Evolutionary conservation across 2,329 filamentous ascomycete genomes (phyloP), one percentile per base, ranked within the genome.

Genomic region (Ceratocystis variospora): DNA sequence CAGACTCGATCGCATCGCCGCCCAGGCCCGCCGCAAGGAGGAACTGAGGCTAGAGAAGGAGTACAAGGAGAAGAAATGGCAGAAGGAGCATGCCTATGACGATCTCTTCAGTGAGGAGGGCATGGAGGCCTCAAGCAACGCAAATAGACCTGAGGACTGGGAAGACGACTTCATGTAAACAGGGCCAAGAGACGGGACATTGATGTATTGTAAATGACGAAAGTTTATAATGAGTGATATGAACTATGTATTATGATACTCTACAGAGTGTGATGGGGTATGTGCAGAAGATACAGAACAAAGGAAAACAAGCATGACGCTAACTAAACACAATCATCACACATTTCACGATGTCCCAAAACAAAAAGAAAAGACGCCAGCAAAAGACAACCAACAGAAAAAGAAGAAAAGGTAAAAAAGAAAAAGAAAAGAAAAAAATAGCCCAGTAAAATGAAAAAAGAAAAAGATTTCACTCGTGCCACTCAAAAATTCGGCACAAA

Each of bases 11-110:
- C 83, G 87, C 72, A 82, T 83, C 15, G 78, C 80, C 0, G 77
- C 79, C 70, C 81, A 84, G 70, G 79, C 81, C 63, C 79, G 87
- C 76, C 88, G 83, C 76, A 91, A 91, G 74, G 87, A 92, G 74
- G 89, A 94, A 72, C 84, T 83, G 0, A 79, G 79, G 46, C 74
- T 91, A 61, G 83, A 86, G 62, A 87, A 90, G 75, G 90, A 96
- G 78, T 83, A 90, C 70, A 88, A 90, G 76, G 87, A 95, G 76
- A 84, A 93, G 77, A 95, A 95, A 75, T 96, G 86, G 81, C 90
- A 96, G 76, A 94, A 94, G 77, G 91, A 96, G n/a, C 93, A 99
- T 77, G 93, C 92, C 1, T 99, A 99, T 75, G 94, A 97, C 73
- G 91, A 96, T 61, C 76, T 96, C 65, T 91, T 96, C 75, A 85